phyloP scores from a whole-genome alignment of 2,329 filamentous ascomycete genomes.

The Stachybotrys elegans region DNA sequence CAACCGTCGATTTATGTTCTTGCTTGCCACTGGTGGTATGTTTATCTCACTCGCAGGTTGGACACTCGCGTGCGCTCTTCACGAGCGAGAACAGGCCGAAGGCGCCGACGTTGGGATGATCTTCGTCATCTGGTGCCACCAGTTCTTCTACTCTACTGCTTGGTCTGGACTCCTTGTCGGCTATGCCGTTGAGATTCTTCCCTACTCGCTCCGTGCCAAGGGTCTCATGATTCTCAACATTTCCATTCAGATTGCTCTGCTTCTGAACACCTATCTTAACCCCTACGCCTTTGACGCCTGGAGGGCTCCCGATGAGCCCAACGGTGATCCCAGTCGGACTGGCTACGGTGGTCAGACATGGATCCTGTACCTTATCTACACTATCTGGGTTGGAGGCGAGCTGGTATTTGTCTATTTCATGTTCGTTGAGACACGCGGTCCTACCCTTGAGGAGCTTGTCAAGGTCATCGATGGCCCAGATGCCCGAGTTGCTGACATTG shows the following conservation, averaged over 20 bases:
- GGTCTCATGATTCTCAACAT: slow-evolving; percentile 14
- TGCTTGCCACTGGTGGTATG: slow-evolving; percentile 2
- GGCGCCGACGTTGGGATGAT: slow-evolving; percentile 2
- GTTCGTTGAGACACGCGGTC: slow-evolving; percentile 57
- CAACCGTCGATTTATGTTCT: slow-evolving; percentile 3
- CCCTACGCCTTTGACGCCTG: slow-evolving; percentile 1
- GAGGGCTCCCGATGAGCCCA: not conserved
- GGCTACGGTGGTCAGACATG: slow-evolving; percentile 1
- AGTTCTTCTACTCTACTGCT: slow-evolving; percentile 15
- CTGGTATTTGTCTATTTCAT: slow-evolving; percentile 41
- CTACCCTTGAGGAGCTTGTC: slow-evolving; percentile 62
- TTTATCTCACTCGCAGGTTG: not conserved
- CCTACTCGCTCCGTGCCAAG: slow-evolving; percentile 19
- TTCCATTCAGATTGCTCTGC: slow-evolving; percentile 1
- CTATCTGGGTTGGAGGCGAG: slow-evolving; percentile 2
- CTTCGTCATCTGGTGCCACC: slow-evolving; percentile 3
- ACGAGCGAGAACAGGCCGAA: not conserved
- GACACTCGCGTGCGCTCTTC: slow-evolving; percentile 1
- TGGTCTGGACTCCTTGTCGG: slow-evolving; percentile 19
- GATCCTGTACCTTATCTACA: slow-evolving; percentile 4
- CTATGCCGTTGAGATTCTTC: slow-evolving; percentile 20
- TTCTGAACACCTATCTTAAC: slow-evolving; percentile 2
- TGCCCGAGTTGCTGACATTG: slow-evolving; percentile 41
- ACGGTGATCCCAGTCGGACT: not conserved
- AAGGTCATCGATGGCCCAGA: slow-evolving; percentile 61